Evolutionary conservation across 2,329 filamentous ascomycete genomes (phyloP), one percentile per base, ranked within the genome.

Genomic region (Alternaria gansuensis): DNA sequence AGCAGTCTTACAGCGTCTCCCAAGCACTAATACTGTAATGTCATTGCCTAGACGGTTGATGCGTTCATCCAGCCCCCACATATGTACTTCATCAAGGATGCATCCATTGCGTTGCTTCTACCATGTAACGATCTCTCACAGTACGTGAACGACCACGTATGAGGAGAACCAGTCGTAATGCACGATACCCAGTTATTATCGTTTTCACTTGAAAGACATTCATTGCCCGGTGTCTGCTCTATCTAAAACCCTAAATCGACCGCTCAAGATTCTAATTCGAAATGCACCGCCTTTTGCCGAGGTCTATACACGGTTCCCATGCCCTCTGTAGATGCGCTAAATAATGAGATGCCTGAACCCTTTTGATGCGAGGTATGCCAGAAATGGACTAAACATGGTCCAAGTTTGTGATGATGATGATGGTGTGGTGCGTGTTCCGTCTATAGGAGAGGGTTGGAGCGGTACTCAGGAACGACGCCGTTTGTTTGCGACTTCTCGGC

Each of bases 361-460:
- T 45, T 60, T 45, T 49, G 40, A 63, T 63, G 51, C 60, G 36
- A 58, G 46, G 33, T 58, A 43, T 41, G 39, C 59, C 54, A 55
- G 54, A 54, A 57, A 53, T 21, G 37, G 24, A 26, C 57, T 55
- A 43, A 54, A 36, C 10, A 48, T 50, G 41, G 49, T 52, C 34
- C 31, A 49, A 49, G 21, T 48, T 24, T 29, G 28, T 29, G 31
- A 51, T 26, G 13, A 17, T 48, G 7, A 48, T 48, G 21, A 24
- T 48, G 21, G n/a, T 48, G 44, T 48, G 13, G 31, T n/a, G 44
- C 31, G 44, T 48, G 17, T 48, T 37, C 9, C 34, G 40, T 61
- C 54, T 66, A 90, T 69, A 90, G 80, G 57, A 88, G 79, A 59
- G 88, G 87, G 79, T 89, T 89, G 49, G 84, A 83, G 71, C 82